A percentile compares a stretch with the other conserved stretches of the same genome.
Conservation (phyloP, 1,139 yeast genomes). For the Martiniozyma asiatica region DNA sequence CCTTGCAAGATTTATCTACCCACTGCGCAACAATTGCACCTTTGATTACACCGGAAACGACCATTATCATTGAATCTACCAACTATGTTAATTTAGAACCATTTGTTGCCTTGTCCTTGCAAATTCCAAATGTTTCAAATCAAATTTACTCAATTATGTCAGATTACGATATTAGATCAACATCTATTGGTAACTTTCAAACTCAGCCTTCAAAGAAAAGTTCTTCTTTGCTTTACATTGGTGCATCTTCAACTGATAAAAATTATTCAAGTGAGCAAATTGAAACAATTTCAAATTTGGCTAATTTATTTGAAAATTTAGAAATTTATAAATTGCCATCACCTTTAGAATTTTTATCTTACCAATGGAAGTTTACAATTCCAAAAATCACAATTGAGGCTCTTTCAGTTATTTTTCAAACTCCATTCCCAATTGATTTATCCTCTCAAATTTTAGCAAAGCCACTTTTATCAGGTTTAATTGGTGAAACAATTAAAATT, state of each 20-base stretch:
- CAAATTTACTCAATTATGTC: slow-evolving; percentile 44
- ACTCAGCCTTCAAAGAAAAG: slow-evolving; percentile 20
- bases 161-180: slow-evolving; percentile 52
- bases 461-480: slow-evolving; percentile 71
- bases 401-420: slow-evolving; percentile 59
- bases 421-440: slow-evolving; percentile 46
- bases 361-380: slow-evolving; percentile 78
- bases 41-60: slow-evolving; percentile 20
- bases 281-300: slow-evolving; percentile 21
- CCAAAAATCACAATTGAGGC: slow-evolving; percentile 74
- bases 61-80: slow-evolving; percentile 53
- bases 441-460: slow-evolving; percentile 64
- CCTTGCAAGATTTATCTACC: slow-evolving; percentile 35
- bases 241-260: slow-evolving; percentile 20
- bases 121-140: slow-evolving; percentile 27
- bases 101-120: slow-evolving; percentile 32
- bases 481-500: slow-evolving; percentile 61
- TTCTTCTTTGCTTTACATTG: slow-evolving; percentile 24
- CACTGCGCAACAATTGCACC: slow-evolving; percentile 26
- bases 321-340: slow-evolving; percentile 39
- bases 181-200: too few relatives aligned
- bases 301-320: slow-evolving; percentile 24
- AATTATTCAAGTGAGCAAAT: slow-evolving; percentile 19
- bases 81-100: slow-evolving; percentile 66
- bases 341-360: slow-evolving; percentile 50